phyloP scores from a whole-genome alignment of 495 filamentous ascomycete genomes.

The Xanthoparmelia taractica region DNA sequence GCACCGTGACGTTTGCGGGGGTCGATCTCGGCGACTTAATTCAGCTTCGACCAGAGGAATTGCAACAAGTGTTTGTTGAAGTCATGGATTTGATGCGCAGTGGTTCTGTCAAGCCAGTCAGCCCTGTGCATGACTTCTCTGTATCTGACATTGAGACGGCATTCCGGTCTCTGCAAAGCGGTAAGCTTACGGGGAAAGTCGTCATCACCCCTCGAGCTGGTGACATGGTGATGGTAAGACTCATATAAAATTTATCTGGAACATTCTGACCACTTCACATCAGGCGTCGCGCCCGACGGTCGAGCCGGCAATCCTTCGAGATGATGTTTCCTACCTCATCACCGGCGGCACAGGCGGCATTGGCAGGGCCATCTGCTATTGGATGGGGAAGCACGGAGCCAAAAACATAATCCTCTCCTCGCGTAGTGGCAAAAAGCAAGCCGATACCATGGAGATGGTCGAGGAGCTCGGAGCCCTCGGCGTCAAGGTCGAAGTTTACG shows the following conservation, averaged over 20 bases:
- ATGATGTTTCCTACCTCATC: slow-evolving; percentile 31
- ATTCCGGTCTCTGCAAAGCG: slow-evolving; percentile 36
- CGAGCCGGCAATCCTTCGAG: slow-evolving; percentile 1
- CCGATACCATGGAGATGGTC: slow-evolving; percentile 19
- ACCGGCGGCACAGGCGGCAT: slow-evolving; percentile 34
- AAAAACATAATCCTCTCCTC: slow-evolving; percentile 30
- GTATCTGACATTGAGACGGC: slow-evolving; percentile 38
- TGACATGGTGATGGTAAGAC: slow-evolving; percentile 17
- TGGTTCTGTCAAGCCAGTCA: background rate
- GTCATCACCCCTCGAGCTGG: slow-evolving; percentile 8
- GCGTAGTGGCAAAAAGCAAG: slow-evolving; percentile 24
- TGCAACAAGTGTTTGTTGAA: slow-evolving; percentile 33
- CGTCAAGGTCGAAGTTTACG: slow-evolving; percentile 21
- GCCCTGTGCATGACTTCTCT: slow-evolving; percentile 6
- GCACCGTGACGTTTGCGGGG: slow-evolving; percentile 30
- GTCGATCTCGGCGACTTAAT: slow-evolving; percentile 25
- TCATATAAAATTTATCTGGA: too few relatives aligned
- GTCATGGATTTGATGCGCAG: slow-evolving; percentile 10
- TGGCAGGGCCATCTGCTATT: slow-evolving; percentile 26
- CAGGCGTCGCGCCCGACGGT: background rate
- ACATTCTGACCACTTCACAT: background rate
- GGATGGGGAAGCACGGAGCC: slow-evolving; percentile 30
- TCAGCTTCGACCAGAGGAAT: slow-evolving; percentile 34
- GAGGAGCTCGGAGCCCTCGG: slow-evolving; percentile 19
- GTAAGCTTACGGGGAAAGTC: slow-evolving; percentile 17